Evolutionary conservation across 1,139 yeast genomes (phyloP).

Genomic region (Scheffersomyces quercinus): DNA sequence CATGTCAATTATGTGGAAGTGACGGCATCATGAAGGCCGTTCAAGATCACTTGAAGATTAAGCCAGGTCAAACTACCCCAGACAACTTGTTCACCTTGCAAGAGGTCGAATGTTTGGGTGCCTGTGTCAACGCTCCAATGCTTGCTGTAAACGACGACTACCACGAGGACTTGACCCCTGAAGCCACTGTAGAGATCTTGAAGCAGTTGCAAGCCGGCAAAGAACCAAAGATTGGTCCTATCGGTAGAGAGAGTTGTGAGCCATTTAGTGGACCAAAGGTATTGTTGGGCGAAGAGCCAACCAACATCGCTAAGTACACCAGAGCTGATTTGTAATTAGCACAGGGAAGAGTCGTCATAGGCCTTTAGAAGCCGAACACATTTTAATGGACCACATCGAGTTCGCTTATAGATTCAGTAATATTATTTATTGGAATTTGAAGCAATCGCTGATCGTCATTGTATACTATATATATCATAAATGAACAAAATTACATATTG

Average conservation of each 20-base stretch:
- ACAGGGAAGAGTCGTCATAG: too few species aligned
- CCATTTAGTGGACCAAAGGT: slow-evolving; percentile 74
- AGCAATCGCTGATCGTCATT: too few species aligned
- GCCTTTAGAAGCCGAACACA: too few species aligned
- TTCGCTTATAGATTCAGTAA: too few species aligned
- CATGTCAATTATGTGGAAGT: slow-evolving; percentile 84
- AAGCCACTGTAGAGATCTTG: slow-evolving; percentile 61
- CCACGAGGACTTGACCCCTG: slow-evolving; percentile 79
- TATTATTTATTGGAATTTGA: too few species aligned
- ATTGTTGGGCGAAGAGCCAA: slow-evolving; percentile 61
- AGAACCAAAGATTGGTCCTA: slow-evolving; percentile 67
- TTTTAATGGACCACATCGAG: too few species aligned
- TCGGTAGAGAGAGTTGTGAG: slow-evolving; percentile 73
- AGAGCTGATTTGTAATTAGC: slow-evolving; percentile 42
- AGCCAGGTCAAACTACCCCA: slow-evolving; percentile 77
- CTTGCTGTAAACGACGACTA: slow-evolving; percentile 81
- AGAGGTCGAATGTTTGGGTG: slow-evolving; percentile 91
- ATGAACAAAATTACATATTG: too few species aligned
- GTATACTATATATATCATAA: too few species aligned
- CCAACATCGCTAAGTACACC: slow-evolving; percentile 65
- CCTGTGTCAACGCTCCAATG: slow-evolving; percentile 92
- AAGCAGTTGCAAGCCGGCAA: slow-evolving; percentile 65
- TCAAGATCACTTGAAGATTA: slow-evolving; percentile 57
- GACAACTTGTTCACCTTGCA: slow-evolving; percentile 80
- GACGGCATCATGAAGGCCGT: slow-evolving; percentile 77